Base-by-base conservation (phyloP, 495 filamentous ascomycete genomes). In the Trypethelium eluteriae region DNA sequence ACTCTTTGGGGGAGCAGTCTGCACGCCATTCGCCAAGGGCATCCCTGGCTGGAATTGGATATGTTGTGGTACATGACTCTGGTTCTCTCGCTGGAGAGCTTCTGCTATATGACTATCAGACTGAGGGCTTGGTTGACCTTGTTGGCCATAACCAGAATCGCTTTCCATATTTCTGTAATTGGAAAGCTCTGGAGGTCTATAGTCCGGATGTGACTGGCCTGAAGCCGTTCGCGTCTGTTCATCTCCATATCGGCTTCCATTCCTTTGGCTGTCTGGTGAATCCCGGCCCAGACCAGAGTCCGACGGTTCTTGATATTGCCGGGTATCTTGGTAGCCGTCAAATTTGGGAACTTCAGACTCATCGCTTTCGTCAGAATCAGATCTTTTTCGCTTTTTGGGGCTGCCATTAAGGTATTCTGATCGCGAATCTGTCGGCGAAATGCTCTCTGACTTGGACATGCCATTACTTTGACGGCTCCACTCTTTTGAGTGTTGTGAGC, bases 91-190 rank as follows among this genome's bases (percentile, higher is more conserved):
- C 47, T 65, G 53, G 44, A 70, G 53, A 14, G 68, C 68, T 53
- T 70, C 68, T 11, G 59, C 59, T 38, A 70, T 34, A 12, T 44
- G 49, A 7, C 57, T 64, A 46, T 70, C 68, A 39, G 71, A 64
- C 46, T 68, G 66, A n/a, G 70, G 65, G 10, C 63, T 63, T 16
- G 66, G 39, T 46, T 59, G 53, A 18, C 10, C 25, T 36, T 11
- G 53, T 36, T 36, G 53, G 32, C 53, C 53, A 18, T 59, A 59
- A 14, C 10, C 36, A 5, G 53, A 7, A 59, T 59, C 53, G 32
- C 4, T 36, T 35, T 59, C 53, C 7, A 59, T 36, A 32, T 18
- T 59, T 32, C 53, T 59, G 14, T 35, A 59, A 32, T 59, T 36
- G 14, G 53, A 59, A 59, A 59, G n/a, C 53, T 59, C 53, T 36